Evolutionary conservation across 129 eudicot genomes (phyloP).

Genomic region (Kitagawia praeruptora): DNA sequence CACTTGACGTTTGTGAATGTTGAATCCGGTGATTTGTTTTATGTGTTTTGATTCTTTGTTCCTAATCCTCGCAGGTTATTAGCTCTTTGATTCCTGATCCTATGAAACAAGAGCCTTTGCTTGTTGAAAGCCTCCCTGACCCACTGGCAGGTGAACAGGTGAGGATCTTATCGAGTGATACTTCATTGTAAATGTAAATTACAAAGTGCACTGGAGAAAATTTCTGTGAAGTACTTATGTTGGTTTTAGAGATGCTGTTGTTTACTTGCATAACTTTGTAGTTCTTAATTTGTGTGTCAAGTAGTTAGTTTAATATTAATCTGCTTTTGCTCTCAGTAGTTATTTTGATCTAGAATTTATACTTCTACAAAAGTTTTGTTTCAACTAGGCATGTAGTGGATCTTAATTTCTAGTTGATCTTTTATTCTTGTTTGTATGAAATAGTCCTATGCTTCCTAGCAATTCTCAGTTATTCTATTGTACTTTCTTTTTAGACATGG

Average conservation of each 20-base stretch:
- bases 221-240: neutral
- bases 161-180: neutral
- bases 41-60: neutral
- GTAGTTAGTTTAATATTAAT: neutral
- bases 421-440: neutral
- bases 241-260: neutral
- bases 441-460: neutral
- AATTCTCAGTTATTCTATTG: conserved; percentile 1
- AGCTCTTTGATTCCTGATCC: conserved; percentile 60
- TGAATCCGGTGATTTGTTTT: conserved; percentile 8
- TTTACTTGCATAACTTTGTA: neutral
- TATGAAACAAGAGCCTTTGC: conserved; percentile 77
- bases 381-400: neutral
- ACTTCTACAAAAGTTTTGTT: neutral
- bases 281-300: neutral
- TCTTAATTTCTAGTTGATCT: neutral
- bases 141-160: conserved; percentile 98
- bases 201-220: neutral
- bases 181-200: neutral
- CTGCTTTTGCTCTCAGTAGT: neutral
- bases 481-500: conserved; percentile 60
- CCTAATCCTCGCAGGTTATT: conserved; percentile 44
- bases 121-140: conserved; percentile 78
- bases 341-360: neutral
- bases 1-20: neutral